A percentile compares a stretch with the other conserved stretches of the same genome.
These are phyloP conservation scores for Garcia nutans DNA, from an alignment of 345 rosid genomes.

Conservation along the genomic window DNA sequence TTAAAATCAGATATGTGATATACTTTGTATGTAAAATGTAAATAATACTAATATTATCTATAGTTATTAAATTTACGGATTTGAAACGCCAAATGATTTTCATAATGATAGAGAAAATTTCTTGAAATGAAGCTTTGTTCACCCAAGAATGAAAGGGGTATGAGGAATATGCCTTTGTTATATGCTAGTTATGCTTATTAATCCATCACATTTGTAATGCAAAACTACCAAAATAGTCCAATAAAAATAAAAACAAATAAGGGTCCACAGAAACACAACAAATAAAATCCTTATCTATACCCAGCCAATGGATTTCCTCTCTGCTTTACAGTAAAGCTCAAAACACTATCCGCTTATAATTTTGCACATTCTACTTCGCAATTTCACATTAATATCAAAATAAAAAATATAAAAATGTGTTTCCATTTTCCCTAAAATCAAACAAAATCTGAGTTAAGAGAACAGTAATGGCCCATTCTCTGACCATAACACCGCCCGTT, in stretches of 20 bases:
- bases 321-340: slow-evolving; percentile 17
- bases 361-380: slow-evolving; percentile 7
- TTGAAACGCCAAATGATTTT: too few species aligned
- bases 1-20: too few species aligned
- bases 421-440: neutral
- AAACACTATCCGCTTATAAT: slow-evolving; percentile 23
- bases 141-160: too few species aligned
- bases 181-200: too few species aligned
- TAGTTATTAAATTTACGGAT: too few species aligned
- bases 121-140: too few species aligned
- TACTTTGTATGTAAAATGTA: too few species aligned
- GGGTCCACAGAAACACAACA: slow-evolving; percentile 28
- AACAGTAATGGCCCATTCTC: slow-evolving; percentile 44
- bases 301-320: slow-evolving; percentile 43
- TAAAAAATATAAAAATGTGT: neutral
- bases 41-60: too few species aligned
- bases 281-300: slow-evolving; percentile 41
- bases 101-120: too few species aligned
- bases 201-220: too few species aligned
- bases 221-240: too few species aligned
- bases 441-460: neutral
- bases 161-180: too few species aligned
- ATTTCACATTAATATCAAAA: neutral
- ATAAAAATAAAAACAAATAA: neutral
- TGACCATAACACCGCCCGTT: slow-evolving; percentile 32